These are phyloP conservation scores for Xylaria intraflava DNA, from an alignment of 495 filamentous ascomycete species.

Conservation along the genomic window DNA sequence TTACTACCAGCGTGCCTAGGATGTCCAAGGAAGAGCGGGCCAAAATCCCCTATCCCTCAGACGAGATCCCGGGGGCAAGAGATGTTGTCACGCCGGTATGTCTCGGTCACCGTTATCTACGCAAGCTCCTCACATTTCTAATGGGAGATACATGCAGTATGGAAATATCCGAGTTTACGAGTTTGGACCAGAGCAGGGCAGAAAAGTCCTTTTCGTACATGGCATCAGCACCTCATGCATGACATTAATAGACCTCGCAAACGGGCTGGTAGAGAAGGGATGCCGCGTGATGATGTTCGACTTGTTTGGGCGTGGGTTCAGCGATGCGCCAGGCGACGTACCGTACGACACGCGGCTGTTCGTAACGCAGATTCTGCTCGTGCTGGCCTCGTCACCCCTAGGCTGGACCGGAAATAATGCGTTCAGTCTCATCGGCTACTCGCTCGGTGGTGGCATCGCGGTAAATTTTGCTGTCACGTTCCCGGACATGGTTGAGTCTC, in stretches of 20 bases:
- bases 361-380: conserved; percentile 64
- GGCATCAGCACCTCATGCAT: conserved; percentile 82
- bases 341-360: conserved; percentile 67
- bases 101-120: neutral
- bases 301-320: conserved; percentile 76
- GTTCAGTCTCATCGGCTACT: conserved; percentile 75
- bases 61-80: conserved; percentile 37
- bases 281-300: conserved; percentile 81
- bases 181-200: conserved; percentile 75
- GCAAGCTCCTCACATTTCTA: neutral
- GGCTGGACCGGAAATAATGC: conserved; percentile 39
- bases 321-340: conserved; percentile 58
- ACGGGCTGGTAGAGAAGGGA: conserved; percentile 62
- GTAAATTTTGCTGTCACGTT: conserved; percentile 66
- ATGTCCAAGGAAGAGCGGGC: conserved; percentile 26
- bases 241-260: conserved; percentile 60
- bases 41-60: conserved; percentile 30
- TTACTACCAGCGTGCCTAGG: conserved; percentile 27
- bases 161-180: conserved; percentile 81
- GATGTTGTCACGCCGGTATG: conserved; percentile 40
- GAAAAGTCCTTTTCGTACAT: conserved; percentile 75
- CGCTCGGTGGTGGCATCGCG: conserved; percentile 71
- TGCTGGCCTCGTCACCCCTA: conserved; percentile 57
- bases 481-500: conserved; percentile 55
- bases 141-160: conserved; percentile 45